These are phyloP conservation scores for Helminthosporium solani DNA, from an alignment of 2,329 filamentous ascomycete species.

Conservation along the genomic window DNA sequence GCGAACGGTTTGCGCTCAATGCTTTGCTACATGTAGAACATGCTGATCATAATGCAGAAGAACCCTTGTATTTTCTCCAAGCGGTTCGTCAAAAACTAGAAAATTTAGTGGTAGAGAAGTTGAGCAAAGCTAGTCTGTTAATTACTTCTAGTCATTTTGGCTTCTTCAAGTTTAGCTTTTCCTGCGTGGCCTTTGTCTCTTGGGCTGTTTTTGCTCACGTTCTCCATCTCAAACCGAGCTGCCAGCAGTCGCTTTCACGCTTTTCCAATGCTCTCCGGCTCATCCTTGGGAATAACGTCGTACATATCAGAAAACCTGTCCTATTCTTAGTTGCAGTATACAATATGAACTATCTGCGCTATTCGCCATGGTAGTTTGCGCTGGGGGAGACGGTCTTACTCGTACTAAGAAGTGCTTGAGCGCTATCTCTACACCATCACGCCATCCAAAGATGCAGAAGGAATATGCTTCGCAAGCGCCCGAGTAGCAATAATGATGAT, in stretches of 20 bases:
- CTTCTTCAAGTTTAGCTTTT: too few relatives aligned
- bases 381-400: slow-evolving; percentile 44
- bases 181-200: too few relatives aligned
- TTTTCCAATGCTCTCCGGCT: slow-evolving; percentile 43
- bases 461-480: slow-evolving; percentile 38
- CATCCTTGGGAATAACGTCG: slow-evolving; percentile 44
- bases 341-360: slow-evolving; percentile 50
- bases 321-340: slow-evolving; percentile 46
- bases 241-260: slow-evolving; percentile 38
- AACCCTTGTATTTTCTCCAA: too few relatives aligned
- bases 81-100: too few relatives aligned
- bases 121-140: too few relatives aligned
- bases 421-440: slow-evolving; percentile 31
- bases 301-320: slow-evolving; percentile 43
- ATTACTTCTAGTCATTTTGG: too few relatives aligned
- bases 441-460: slow-evolving; percentile 16
- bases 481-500: slow-evolving; percentile 50
- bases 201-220: neutral
- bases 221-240: slow-evolving; percentile 21
- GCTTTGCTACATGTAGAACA: too few relatives aligned
- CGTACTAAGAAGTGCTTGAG: slow-evolving; percentile 44
- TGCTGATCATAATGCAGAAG: too few relatives aligned
- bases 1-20: too few relatives aligned
- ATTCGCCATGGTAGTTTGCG: slow-evolving; percentile 51
- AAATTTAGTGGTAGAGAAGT: too few relatives aligned